phyloP scores from a whole-genome alignment of 73 alveolate species.

The Symbiodinium natans region DNA sequence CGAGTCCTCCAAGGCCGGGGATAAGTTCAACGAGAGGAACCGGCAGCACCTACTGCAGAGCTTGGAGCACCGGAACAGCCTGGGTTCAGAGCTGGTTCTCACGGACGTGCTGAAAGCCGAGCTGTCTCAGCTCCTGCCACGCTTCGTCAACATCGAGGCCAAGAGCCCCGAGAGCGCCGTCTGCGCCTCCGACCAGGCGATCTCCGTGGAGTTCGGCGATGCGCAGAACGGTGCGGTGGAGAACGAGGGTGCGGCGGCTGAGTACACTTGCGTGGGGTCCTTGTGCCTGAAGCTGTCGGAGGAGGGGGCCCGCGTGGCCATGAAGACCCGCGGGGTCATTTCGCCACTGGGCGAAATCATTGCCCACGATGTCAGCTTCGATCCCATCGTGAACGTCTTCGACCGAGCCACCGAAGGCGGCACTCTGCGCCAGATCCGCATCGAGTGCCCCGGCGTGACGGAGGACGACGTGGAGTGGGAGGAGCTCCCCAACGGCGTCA shows the following conservation, averaged over 20 bases:
- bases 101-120: background rate
- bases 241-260: background rate
- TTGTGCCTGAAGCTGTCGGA: background rate
- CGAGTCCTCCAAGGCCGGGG: slow-evolving; percentile 42
- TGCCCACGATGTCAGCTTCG: slow-evolving; percentile 15
- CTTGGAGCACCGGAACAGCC: background rate
- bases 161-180: background rate
- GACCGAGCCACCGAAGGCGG: background rate
- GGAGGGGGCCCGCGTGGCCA: background rate
- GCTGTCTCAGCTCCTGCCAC: slow-evolving; percentile 8
- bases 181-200: background rate
- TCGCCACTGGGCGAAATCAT: background rate
- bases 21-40: slow-evolving; percentile 24
- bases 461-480: slow-evolving; percentile 16
- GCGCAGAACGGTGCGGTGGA: background rate
- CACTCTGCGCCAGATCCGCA: background rate
- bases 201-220: background rate
- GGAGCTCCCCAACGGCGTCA: background rate
- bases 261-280: background rate
- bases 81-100: background rate
- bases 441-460: background rate
- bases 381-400: background rate
- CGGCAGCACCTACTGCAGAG: slow-evolving; percentile 44
- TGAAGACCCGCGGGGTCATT: background rate
- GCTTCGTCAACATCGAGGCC: slow-evolving; percentile 35